Percentiles rank a stretch among this genome's conserved stretches.
phyloP scores from a whole-genome alignment of 495 filamentous ascomycete species.

The Neurospora sp. region DNA sequence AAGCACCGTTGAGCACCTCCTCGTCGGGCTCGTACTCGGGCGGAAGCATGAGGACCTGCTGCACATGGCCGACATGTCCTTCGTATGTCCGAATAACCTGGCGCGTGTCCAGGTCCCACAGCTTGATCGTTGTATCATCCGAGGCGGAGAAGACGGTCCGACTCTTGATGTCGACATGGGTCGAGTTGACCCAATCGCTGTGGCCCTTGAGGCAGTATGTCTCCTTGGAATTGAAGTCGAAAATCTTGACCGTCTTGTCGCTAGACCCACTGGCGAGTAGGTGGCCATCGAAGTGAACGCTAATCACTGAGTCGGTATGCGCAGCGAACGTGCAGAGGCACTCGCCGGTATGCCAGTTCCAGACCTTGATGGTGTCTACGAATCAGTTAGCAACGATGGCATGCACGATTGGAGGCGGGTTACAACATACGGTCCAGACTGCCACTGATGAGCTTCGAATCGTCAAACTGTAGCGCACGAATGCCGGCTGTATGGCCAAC shows the following conservation, averaged over 20 bases:
- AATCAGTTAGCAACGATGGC: conserved; percentile 3
- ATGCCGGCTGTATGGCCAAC: conserved; percentile 73
- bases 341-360: conserved; percentile 93
- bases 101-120: conserved; percentile 65
- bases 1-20: conserved; percentile 36
- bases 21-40: conserved; percentile 82
- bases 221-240: conserved; percentile 80
- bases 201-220: conserved; percentile 73
- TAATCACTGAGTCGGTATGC: conserved; percentile 71
- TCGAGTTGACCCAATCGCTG: conserved; percentile 87
- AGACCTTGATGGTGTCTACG: conserved; percentile 62
- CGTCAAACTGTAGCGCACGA: conserved; percentile 85
- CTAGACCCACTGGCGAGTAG: conserved; percentile 80
- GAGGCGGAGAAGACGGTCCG: conserved; percentile 85
- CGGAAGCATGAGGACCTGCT: conserved; percentile 75
- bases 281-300: conserved; percentile 72
- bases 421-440: conserved; percentile 19
- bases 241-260: conserved; percentile 84
- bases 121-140: conserved; percentile 80
- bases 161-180: conserved; percentile 69
- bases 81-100: conserved; percentile 69
- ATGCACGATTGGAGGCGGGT: neutral
- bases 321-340: conserved; percentile 71
- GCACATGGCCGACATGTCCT: conserved; percentile 93
- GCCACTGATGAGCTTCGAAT: conserved; percentile 49